Base-by-base conservation (phyloP, 192 early-diverging fungal genomes). In the Coemansia sp. region DNA sequence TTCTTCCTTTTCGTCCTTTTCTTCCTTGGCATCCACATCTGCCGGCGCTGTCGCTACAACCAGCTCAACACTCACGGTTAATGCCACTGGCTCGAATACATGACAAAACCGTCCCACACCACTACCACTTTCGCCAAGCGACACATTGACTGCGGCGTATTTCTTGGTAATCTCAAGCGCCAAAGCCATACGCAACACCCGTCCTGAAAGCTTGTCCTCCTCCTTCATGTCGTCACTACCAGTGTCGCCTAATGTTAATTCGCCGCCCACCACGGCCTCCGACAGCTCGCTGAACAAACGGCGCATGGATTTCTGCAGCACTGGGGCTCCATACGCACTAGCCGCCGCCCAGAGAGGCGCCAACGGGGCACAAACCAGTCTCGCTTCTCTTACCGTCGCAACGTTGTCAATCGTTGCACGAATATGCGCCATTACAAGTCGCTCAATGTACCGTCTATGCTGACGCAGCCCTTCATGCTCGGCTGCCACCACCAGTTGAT, bases 11-110 rank as follows among this genome's bases (percentile, higher is more conserved):
- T n/a, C n/a, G n/a, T n/a, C n/a, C n/a, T n/a, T n/a, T n/a, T n/a
- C n/a, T n/a, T n/a, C n/a, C n/a, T n/a, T n/a, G n/a, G n/a, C n/a
- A n/a, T n/a, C n/a, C n/a, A n/a, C n/a, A n/a, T n/a, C n/a, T n/a
- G n/a, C 54, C 1, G 54, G 22, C 32, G 21, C 54, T 18, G 51
- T 61, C n/a, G 61, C 54, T 5, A 45, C 72, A 39, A 55, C 52
- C 22, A 67, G 40, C 19, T 36, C 40, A 40, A 77, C 41, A 7
- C 49, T 65, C 54, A 77, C 74, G 4, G 61, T 22, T 32, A 76
- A 13, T 32, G 69, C 47, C 62, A 57, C 49, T 2, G 69, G 51
- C 65, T 71, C 69, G 45, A 61, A 68, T 42, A 75, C 68, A 15
- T 42, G 62, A 47, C 75, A 68, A 46, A 63, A 72, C 11, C 58